Base-by-base conservation (phyloP, 306 rosid species). In the Vigna trinervia region DNA sequence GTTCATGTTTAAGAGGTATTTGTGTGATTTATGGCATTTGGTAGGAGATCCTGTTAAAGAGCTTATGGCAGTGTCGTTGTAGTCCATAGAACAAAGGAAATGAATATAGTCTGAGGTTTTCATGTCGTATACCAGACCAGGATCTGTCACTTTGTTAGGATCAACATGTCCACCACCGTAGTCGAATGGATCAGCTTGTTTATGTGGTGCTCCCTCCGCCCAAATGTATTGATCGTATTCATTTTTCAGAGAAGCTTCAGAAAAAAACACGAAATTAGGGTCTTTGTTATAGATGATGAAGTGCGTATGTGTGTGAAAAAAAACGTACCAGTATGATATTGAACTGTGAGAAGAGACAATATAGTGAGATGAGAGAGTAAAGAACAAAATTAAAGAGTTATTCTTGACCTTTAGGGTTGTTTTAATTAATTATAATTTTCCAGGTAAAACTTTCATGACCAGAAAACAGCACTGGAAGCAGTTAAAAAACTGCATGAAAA, bases 171-270 rank as follows among this genome's bases (percentile, higher is more conserved):
- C 92, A 14, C 94, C 90, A 5, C 94, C 94, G 70, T 84, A 84
- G 85, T 90, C 92, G 54, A 90, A 90, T 22, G 92, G 85, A 58
- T 86, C 86, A 23, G 85, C 95, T 69, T 73, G 77, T 80, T 90
- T 90, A 51, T 77, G 77, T 7, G 96, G 89, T 77, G 89, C 90
- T 69, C 96, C 96, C 56, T 90, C 91, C 5, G 92, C 91, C 43
- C 82, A 88, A 5, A 86, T 65, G n/a, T 61, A 34, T 76, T 82
- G 85, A 61, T 74, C 78, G 76, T 86, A 90, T 57, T 78, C 81
- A 70, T 90, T 87, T 56, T 80, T 60, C 47, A 84, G 22, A 32
- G 90, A 87, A 47, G 91, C 91, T 89, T 83, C 60, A 61, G 53
- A n/a, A 53, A 65, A 45, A 54, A 2, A 43, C 8, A 36, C 43